Conservation (phyloP, 192 early-diverging fungal species). For the Phlyctochytrium planicorne region DNA sequence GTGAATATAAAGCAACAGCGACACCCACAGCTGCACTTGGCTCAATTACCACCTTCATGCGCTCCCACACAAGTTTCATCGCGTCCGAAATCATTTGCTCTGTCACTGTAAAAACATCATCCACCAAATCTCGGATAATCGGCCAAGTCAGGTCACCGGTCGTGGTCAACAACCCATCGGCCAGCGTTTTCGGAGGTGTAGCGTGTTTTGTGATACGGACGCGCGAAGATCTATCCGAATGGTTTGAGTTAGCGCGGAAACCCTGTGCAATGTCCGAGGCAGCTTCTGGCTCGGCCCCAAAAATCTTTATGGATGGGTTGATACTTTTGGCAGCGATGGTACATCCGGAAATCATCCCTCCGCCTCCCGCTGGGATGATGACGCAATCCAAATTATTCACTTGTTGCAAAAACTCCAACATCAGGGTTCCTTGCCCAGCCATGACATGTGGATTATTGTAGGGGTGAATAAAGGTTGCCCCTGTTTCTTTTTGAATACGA, state of each 20-base stretch:
- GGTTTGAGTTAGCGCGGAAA: not conserved
- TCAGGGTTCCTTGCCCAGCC: conserved; percentile 58
- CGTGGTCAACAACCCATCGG: conserved; percentile 52
- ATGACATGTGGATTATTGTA: conserved; percentile 52
- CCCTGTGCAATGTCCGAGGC: not conserved
- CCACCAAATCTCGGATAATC: conserved; percentile 48
- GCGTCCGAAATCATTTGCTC: conserved; percentile 52
- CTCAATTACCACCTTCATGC: conserved; percentile 55
- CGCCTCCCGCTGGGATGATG: conserved; percentile 54
- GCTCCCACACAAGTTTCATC: conserved; percentile 48
- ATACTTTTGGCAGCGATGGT: conserved; percentile 39
- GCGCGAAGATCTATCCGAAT: not conserved
- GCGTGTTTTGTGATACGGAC: not conserved
- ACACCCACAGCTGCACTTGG: conserved; percentile 51
- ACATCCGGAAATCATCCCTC: conserved; percentile 55
- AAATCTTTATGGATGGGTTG: conserved; percentile 36
- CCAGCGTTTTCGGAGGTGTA: conserved; percentile 34
- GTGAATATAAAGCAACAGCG: conserved; percentile 46
- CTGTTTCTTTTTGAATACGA: conserved; percentile 34
- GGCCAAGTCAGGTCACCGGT: conserved; percentile 46
- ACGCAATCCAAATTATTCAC: conserved; percentile 45
- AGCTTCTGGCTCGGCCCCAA: conserved; percentile 43
- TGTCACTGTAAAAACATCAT: conserved; percentile 51
- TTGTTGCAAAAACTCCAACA: conserved; percentile 52
- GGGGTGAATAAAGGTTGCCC: conserved; percentile 52